These are phyloP conservation scores for Macrophomina phaseolina DNA, from an alignment of 2,329 filamentous ascomycete species.

Conservation along the genomic window DNA sequence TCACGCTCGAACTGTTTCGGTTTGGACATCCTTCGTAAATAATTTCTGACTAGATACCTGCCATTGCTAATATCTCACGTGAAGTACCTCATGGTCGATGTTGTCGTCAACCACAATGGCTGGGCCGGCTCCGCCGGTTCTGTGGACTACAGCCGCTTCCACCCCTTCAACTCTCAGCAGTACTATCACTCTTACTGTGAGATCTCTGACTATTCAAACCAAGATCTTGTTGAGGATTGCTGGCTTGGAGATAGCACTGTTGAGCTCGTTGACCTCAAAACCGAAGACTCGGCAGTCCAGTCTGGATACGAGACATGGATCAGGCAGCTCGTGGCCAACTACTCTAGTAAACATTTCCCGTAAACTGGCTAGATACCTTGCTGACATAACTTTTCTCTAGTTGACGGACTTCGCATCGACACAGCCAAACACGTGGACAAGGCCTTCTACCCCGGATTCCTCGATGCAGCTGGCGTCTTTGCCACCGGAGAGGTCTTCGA, in stretches of 20 bases:
- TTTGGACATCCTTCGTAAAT: too few relatives aligned
- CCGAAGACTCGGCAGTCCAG: constrained; percentile 41
- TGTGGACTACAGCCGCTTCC: constrained; percentile 60
- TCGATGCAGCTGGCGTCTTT: constrained; percentile 43
- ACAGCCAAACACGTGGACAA: constrained; percentile 47
- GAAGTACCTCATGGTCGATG: constrained; percentile 65
- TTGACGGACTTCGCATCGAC: constrained; percentile 49
- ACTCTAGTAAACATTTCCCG: constrained; percentile 38
- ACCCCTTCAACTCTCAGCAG: constrained; percentile 60
- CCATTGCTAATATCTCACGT: background rate
- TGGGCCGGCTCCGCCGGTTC: constrained; percentile 54
- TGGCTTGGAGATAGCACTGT: constrained; percentile 58
- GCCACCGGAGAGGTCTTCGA: constrained; percentile 46
- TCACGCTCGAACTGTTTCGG: background rate
- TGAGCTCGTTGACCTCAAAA: constrained; percentile 53
- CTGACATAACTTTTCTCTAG: constrained; percentile 29
- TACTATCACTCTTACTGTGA: constrained; percentile 68
- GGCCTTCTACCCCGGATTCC: constrained; percentile 43
- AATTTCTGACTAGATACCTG: too few relatives aligned
- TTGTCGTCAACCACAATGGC: constrained; percentile 65
- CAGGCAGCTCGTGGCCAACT: constrained; percentile 33
- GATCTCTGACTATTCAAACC: constrained; percentile 61
- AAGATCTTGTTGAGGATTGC: constrained; percentile 53
- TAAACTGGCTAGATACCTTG: background rate
- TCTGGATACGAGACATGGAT: constrained; percentile 26